Conservation (phyloP, 2,329 filamentous ascomycete genomes). For the Pseudogymnoascus sp. region DNA sequence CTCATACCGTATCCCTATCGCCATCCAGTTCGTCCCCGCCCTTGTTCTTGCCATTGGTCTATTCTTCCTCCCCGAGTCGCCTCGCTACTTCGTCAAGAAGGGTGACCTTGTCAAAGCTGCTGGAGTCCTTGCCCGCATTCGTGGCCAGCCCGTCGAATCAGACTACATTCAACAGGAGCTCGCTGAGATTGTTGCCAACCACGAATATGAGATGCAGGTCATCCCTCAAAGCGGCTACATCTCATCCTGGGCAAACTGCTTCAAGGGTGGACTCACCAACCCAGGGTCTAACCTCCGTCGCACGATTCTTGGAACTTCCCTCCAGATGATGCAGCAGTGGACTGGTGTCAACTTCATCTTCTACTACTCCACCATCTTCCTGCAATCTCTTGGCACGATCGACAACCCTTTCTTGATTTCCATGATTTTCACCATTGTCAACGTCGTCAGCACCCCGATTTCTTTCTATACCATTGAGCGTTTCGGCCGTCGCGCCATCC, state of each 20-base stretch:
- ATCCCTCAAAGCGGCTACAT: slow-evolving; percentile 55
- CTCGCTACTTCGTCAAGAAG: slow-evolving; percentile 77
- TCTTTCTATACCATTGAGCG: slow-evolving; percentile 82
- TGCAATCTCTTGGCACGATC: slow-evolving; percentile 68
- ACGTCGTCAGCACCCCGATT: slow-evolving; percentile 74
- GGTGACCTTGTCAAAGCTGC: slow-evolving; percentile 59
- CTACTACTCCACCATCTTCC: slow-evolving; percentile 79
- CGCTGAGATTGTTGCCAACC: slow-evolving; percentile 79
- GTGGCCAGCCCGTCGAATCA: slow-evolving; percentile 64
- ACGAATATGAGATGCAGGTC: slow-evolving; percentile 69
- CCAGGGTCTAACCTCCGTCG: slow-evolving; percentile 61
- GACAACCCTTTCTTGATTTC: slow-evolving; percentile 72
- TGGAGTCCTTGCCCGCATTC: slow-evolving; percentile 54
- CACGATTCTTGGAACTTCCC: slow-evolving; percentile 61
- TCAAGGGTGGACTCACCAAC: slow-evolving; percentile 53
- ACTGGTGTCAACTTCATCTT: slow-evolving; percentile 86
- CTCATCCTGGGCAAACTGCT: slow-evolving; percentile 45
- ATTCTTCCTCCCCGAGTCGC: slow-evolving; percentile 72
- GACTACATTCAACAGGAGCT: slow-evolving; percentile 71
- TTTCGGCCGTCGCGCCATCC: slow-evolving; percentile 70
- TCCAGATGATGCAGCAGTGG: slow-evolving; percentile 76
- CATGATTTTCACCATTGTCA: slow-evolving; percentile 74
- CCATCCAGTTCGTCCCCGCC: slow-evolving; percentile 72
- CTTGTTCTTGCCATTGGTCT: slow-evolving; percentile 65
- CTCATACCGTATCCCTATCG: slow-evolving; percentile 74